Conservation (phyloP, 1,139 yeast species). For the Yamadazyma blattariae region DNA sequence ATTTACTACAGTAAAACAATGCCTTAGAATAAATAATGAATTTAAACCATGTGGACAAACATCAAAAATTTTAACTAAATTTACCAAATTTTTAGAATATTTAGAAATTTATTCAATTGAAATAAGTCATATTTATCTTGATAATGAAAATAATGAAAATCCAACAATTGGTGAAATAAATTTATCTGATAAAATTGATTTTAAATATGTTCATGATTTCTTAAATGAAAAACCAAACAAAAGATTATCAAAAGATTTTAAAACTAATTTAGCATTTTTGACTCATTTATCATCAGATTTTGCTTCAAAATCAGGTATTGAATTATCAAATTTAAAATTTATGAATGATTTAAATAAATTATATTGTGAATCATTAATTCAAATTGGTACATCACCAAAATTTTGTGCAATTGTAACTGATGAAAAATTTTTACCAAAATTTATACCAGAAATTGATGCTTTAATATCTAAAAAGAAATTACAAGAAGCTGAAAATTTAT, state of each 20-base stretch:
- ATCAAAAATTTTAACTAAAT: slow-evolving; percentile 43
- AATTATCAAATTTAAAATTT: slow-evolving; percentile 15
- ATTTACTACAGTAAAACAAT: slow-evolving; percentile 49
- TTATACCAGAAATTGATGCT: slow-evolving; percentile 42
- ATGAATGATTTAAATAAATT: slow-evolving; percentile 34
- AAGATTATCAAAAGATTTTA: slow-evolving; percentile 19
- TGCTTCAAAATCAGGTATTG: slow-evolving; percentile 10
- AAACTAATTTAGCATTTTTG: slow-evolving; percentile 35
- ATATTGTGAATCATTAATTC: slow-evolving; percentile 47
- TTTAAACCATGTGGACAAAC: slow-evolving; percentile 48
- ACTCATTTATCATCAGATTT: slow-evolving; percentile 19
- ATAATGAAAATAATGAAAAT: slow-evolving; percentile 6
- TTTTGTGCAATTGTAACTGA: slow-evolving; percentile 35
- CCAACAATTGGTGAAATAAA: slow-evolving; percentile 16
- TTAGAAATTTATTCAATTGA: slow-evolving; percentile 45
- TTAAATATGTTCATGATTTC: slow-evolving; percentile 19
- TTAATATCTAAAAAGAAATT: slow-evolving; percentile 38
- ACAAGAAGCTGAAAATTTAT: slow-evolving; percentile 37
- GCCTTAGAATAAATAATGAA: slow-evolving; percentile 72
- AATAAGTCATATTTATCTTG: slow-evolving; percentile 34
- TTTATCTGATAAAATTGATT: slow-evolving; percentile 24
- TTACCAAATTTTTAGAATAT: slow-evolving; percentile 28
- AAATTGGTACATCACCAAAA: slow-evolving; percentile 24
- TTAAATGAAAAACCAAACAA: slow-evolving; percentile 32
- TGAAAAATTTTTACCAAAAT: slow-evolving; percentile 41